These are phyloP conservation scores for Neoboletus subvelutipes DNA, from an alignment of 768 basidiomycete genomes.

Conservation along the genomic window DNA sequence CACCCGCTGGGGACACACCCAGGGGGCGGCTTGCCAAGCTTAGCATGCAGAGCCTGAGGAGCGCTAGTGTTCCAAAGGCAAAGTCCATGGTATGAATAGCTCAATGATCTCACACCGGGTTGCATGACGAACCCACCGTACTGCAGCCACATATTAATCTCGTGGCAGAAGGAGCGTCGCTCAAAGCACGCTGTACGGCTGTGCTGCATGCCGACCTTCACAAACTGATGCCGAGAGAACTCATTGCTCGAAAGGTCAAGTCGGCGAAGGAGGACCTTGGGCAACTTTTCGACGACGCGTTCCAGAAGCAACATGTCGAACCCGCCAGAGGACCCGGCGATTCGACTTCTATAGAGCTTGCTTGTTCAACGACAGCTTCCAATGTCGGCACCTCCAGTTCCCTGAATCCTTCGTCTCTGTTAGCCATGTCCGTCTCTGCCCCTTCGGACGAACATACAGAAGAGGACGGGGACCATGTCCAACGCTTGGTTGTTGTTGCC, in stretches of 20 bases:
- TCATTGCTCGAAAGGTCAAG: conserved; percentile 10
- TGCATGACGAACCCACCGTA: neutral
- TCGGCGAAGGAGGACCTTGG: conserved; percentile 9
- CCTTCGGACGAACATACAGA: neutral
- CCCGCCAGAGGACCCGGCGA: neutral
- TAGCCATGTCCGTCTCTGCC: neutral
- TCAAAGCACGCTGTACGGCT: conserved; percentile 1
- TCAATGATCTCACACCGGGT: neutral
- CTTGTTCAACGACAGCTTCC: neutral
- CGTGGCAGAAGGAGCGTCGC: neutral
- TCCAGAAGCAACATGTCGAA: neutral
- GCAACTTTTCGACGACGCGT: neutral
- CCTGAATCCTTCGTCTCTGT: neutral
- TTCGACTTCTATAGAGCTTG: neutral
- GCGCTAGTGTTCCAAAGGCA: conserved; percentile 8
- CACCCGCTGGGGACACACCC: conserved; percentile 3
- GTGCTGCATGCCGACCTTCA: conserved; percentile 3
- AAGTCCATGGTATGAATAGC: conserved; percentile 3
- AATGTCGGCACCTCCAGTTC: neutral
- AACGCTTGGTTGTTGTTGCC: neutral
- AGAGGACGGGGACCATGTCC: neutral
- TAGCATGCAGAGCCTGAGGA: conserved; percentile 3
- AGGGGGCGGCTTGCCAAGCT: neutral
- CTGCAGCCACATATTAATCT: conserved; percentile 8
- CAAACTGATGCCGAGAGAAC: neutral